These are phyloP conservation scores for Aspergillus sp. DNA, from an alignment of 2,329 filamentous ascomycete genomes.

Conservation along the genomic window DNA sequence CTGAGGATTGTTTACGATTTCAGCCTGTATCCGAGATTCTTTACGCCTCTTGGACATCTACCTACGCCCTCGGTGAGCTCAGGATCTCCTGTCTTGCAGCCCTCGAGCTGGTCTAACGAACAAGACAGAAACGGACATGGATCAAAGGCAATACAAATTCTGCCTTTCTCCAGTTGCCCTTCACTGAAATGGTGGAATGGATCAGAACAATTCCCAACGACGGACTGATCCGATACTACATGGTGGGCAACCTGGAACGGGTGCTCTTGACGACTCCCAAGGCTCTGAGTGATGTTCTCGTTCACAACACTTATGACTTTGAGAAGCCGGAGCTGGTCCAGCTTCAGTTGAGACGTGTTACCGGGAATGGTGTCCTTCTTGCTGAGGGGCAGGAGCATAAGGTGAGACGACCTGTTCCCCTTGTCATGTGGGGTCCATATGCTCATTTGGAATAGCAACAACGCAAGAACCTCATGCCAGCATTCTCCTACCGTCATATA, in stretches of 20 bases:
- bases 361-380: conserved; percentile 49
- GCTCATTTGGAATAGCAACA: conserved; percentile 37
- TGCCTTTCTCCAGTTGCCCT: conserved; percentile 34
- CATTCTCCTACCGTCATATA: conserved; percentile 77
- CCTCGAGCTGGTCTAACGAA: not conserved
- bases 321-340: conserved; percentile 51
- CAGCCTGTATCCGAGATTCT: not conserved
- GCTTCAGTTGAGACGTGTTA: conserved; percentile 25
- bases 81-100: no score
- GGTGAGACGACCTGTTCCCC: conserved; percentile 23
- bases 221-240: conserved; percentile 60
- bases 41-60: not conserved
- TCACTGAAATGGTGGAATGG: conserved; percentile 41
- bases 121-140: conserved; percentile 30
- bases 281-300: conserved; percentile 61
- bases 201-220: conserved; percentile 55
- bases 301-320: conserved; percentile 62
- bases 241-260: conserved; percentile 55
- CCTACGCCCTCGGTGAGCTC: not conserved
- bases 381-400: conserved; percentile 90
- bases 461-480: conserved; percentile 69
- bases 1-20: not conserved
- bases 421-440: not conserved
- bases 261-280: conserved; percentile 56
- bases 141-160: conserved; percentile 39